These are phyloP conservation scores for cucumber (Cucumis sativus) DNA, from an alignment of 306 rosid genomes.

Conservation along the genomic window Cucumber_9930_V3 NC_026660.2:25683001-25683500, in stretches of 20 bases:
- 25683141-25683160: constrained; percentile 62
- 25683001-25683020: neutral
- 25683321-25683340: neutral
- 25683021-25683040: constrained; percentile 24
- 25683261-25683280: constrained; percentile 47
- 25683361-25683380: neutral
- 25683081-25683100: constrained; percentile 10
- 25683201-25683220: constrained; percentile 2
- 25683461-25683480: no score
- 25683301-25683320: neutral
- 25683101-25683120: constrained; percentile 55
- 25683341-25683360: neutral
- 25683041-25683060: neutral
- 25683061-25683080: constrained; percentile 35
- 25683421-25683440: no score
- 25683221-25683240: neutral
- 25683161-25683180: constrained; percentile 80
- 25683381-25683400: neutral
- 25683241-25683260: constrained; percentile 58
- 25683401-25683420: no score
- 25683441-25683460: no score
- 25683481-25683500: no score
- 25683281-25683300: constrained; percentile 1
- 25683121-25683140: constrained; percentile 63
- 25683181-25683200: constrained; percentile 42